Base-by-base conservation (phyloP, 176 grass and related monocot genomes). In the Bolboschoenus planiculmis region DNA sequence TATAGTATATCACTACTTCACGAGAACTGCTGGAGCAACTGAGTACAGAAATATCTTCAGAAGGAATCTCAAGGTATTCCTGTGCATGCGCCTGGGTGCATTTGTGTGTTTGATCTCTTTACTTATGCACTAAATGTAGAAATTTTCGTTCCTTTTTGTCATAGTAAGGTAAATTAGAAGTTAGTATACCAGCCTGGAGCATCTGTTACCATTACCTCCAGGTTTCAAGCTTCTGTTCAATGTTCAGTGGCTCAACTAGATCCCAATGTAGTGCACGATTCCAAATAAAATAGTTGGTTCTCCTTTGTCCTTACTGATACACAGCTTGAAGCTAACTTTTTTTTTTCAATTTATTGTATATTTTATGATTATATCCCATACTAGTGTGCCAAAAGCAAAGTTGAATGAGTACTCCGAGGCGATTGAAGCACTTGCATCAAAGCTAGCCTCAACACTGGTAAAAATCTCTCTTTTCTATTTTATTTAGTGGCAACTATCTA, bases 1-100 rank as follows among this genome's bases (percentile, higher is more conserved):
- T 88, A 44, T 85, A 95, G 96, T 99, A 95, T 90, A 87, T 93
- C 33, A 99, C 96, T 83, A 95, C 92, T 84, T 87, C 85, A 31
- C 90, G 96, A 66, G 91, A 99, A 85, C 77, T 92, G 37, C 84
- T 99, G 86, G 90, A 95, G 87, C 92, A 95, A 79, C 47, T 98
- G 85, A 88, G 92, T 63, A 66, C 89, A 64, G 96, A 95, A 84
- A 87, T 82, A 72, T 80, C 95, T 81, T 86, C 86, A n/a, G 87
- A 90, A 88, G 92, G 91, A 47, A 81, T 79, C 83, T 81, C 89
- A 87, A 94, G 88, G 92, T 89, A 83, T 47, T 60, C 30, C 20
- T 67, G 8, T 31, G 40, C 76, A 79, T 72, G 5, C 46, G 35
- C 68, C 7, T 16, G 62, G 80, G 46, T 79, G 14, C 31, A 42